Evolutionary conservation across 139 green algal genomes (phyloP).

Genomic region (Penium margaritaceum): DNA sequence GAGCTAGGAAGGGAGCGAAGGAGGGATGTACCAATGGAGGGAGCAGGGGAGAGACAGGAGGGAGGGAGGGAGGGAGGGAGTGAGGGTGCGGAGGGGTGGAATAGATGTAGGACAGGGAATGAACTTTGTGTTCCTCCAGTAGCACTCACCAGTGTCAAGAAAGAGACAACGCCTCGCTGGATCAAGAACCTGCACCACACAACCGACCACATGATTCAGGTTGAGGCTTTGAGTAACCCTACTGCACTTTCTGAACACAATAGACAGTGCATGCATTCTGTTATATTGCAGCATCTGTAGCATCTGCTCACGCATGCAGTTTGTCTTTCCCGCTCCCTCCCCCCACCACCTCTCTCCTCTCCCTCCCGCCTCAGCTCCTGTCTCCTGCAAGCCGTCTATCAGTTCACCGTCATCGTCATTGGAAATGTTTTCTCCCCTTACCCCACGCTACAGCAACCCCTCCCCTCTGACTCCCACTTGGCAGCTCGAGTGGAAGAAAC

Average conservation of each 20-base stretch:
- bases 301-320: background rate
- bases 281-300: background rate
- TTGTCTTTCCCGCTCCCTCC: background rate
- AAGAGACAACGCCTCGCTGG: slow-evolving; percentile 65
- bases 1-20: too few species aligned
- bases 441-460: background rate
- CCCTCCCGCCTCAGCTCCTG: background rate
- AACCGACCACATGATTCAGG: too few species aligned
- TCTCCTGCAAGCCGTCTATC: too few species aligned
- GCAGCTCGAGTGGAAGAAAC: background rate
- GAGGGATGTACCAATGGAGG: too few species aligned
- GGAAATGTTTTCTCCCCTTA: background rate
- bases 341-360: background rate
- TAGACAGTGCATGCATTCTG: background rate
- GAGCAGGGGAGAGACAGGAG: too few species aligned
- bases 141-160: slow-evolving; percentile 70
- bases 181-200: slow-evolving; percentile 49
- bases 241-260: background rate
- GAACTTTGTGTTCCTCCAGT: too few species aligned
- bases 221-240: too few species aligned
- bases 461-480: background rate
- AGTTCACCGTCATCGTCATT: background rate
- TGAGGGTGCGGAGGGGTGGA: too few species aligned
- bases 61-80: too few species aligned
- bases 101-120: too few species aligned